Conservation (phyloP, 495 filamentous ascomycete species). For the Penicillium cataractarum region DNA sequence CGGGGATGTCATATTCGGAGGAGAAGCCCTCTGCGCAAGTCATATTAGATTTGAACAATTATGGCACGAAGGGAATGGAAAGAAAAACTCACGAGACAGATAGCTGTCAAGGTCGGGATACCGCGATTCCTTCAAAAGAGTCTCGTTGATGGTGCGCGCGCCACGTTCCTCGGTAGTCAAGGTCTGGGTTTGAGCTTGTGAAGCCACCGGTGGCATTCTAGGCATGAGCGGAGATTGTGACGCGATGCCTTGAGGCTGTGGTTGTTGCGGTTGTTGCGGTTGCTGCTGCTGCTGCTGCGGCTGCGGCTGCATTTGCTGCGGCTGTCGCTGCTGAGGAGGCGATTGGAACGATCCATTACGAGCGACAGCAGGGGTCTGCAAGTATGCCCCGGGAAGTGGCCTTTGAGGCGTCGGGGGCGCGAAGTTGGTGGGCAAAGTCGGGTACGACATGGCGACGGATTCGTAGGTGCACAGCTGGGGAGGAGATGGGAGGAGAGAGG, state of each 20-base stretch:
- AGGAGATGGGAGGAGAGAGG: constrained; percentile 20
- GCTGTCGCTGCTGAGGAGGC: constrained; percentile 30
- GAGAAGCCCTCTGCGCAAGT: constrained; percentile 71
- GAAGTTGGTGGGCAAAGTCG: constrained; percentile 47
- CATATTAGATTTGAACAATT: background rate
- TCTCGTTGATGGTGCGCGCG: constrained; percentile 80
- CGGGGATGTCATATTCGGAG: constrained; percentile 83
- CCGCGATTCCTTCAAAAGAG: constrained; percentile 70
- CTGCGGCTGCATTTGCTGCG: constrained; percentile 25
- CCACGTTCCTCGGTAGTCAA: constrained; percentile 76
- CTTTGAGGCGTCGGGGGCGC: constrained; percentile 60
- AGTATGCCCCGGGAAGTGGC: constrained; percentile 71
- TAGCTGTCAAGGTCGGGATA: constrained; percentile 92
- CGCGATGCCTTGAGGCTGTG: constrained; percentile 23
- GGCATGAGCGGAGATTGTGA: constrained; percentile 35
- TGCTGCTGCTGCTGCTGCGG: constrained; percentile 29
- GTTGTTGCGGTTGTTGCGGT: constrained; percentile 28
- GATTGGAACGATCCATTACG: constrained; percentile 14
- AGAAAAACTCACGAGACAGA: constrained; percentile 72
- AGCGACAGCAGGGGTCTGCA: constrained; percentile 66
- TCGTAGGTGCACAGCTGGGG: constrained; percentile 22
- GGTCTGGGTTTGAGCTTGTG: constrained; percentile 41
- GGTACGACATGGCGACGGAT: constrained; percentile 59
- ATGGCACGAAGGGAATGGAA: background rate
- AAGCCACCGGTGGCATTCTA: constrained; percentile 41